Base-by-base conservation (phyloP, 208 protist genomes). In the Crithidia mellificae region DNA sequence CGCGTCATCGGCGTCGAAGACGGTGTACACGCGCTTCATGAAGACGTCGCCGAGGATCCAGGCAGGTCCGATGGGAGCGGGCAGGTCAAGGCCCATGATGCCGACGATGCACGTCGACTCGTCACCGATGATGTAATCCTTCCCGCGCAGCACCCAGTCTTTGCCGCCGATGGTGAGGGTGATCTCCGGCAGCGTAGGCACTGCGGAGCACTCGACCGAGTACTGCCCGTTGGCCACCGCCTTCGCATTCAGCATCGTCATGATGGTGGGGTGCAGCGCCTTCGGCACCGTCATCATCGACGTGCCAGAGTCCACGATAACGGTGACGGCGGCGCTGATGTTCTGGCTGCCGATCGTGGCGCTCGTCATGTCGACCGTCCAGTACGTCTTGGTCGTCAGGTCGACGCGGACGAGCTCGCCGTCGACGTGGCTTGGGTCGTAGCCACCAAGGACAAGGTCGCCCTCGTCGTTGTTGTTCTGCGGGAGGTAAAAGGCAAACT, bases 291-390 rank as follows among this genome's bases (percentile, higher is more conserved):
- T 88, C 57, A 99, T 70, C 27, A 98, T 80, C 25, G 93, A 98
- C 19, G 98, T 98, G 56, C 98, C 97, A 6, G 95, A 98, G 77
- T 98, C 98, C 43, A 90, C 86, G 43, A 96, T 93, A 27, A 68
- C 87, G 15, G 63, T 83, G 41, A 81, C 49, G 25, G 50, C 50
- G 47, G 54, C 64, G 32, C 25, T 72, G 52, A 95, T 93, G 43
- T 69, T 75, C 29, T 72, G 41, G 61, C 63, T 65, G 41, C 65
- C 82, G 27, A 97, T 34, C 15, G 25, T 34, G 52, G 83, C 58
- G 27, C 72, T 57, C 11, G 80, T 73, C 59, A 93, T 79, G 19
- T 65, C 68, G 47, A 98, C 87, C 43, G 88, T 79, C 97, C 95
- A 98, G 78, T 98, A 98, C 32, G 81, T 93, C 55, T 91, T 74